Evolutionary conservation across 768 basidiomycete genomes (phyloP).

Genomic region (Suillus bovinus): DNA sequence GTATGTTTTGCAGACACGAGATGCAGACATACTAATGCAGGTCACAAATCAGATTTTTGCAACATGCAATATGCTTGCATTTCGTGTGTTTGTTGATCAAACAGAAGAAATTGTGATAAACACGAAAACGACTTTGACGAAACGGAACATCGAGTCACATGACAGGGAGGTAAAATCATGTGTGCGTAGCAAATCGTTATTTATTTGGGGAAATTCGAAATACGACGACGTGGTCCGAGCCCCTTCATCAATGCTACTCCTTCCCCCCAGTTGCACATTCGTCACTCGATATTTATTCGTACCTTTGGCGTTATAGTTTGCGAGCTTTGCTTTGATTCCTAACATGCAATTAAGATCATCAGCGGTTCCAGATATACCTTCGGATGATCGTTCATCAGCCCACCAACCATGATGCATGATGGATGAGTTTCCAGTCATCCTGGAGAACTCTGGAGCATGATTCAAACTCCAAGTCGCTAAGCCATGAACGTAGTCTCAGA

Average conservation of each 20-base stretch:
- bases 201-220: too few relatives aligned
- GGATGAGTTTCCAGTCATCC: not conserved
- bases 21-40: not conserved
- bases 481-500: not conserved
- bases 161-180: too few relatives aligned
- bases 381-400: not conserved
- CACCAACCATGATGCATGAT: not conserved
- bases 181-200: too few relatives aligned
- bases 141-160: too few relatives aligned
- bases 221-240: too few relatives aligned
- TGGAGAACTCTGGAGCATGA: too few relatives aligned
- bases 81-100: not conserved
- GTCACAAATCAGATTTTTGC: not conserved
- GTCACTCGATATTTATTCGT: too few relatives aligned
- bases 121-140: too few relatives aligned
- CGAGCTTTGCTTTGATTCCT: too few relatives aligned
- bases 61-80: not conserved
- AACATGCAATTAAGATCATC: not conserved
- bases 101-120: not conserved
- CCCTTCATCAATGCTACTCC: too few relatives aligned
- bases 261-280: too few relatives aligned
- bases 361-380: not conserved
- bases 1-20: not conserved
- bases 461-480: not conserved
- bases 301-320: too few relatives aligned